A percentile compares a stretch with the other conserved stretches of the same genome.
Evolutionary conservation across 75 land plant genomes (phyloP).

Genomic region (Azolla pinnata): DNA sequence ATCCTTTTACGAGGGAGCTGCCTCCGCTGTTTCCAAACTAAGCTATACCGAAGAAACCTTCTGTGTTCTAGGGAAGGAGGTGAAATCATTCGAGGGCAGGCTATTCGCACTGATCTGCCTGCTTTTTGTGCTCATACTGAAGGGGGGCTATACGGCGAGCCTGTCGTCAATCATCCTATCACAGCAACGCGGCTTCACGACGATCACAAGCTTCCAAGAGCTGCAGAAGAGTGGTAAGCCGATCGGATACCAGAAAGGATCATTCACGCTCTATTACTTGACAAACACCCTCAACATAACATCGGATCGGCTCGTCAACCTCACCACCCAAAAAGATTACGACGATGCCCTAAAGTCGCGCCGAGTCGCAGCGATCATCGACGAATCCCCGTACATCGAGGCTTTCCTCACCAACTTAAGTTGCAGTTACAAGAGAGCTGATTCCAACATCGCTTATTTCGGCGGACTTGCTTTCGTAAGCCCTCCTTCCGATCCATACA

Average conservation of each 20-base stretch:
- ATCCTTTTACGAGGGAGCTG: too few relatives aligned
- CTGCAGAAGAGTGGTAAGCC: slow-evolving; percentile 28
- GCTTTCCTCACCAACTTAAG: slow-evolving; percentile 46
- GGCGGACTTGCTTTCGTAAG: not conserved
- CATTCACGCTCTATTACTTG: slow-evolving; percentile 53
- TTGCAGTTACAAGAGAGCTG: slow-evolving; percentile 16
- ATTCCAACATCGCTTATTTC: not conserved
- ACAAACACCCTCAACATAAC: slow-evolving; percentile 32
- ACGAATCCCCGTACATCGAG: slow-evolving; percentile 48
- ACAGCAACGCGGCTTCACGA: slow-evolving; percentile 29
- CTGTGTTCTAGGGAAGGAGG: too few relatives aligned
- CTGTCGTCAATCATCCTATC: slow-evolving; percentile 63
- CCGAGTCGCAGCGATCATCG: slow-evolving; percentile 64
- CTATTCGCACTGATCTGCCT: slow-evolving; percentile 60
- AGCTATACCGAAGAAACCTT: too few relatives aligned
- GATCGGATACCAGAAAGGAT: slow-evolving; percentile 63
- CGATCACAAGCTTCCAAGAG: slow-evolving; percentile 36
- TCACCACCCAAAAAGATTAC: slow-evolving; percentile 41
- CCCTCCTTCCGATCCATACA: too few relatives aligned
- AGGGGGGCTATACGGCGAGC: slow-evolving; percentile 64
- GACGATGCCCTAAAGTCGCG: slow-evolving; percentile 35
- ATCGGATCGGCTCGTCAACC: slow-evolving; percentile 30
- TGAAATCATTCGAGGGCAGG: too few relatives aligned
- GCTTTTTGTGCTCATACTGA: slow-evolving; percentile 60
- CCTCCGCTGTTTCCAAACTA: too few relatives aligned